phyloP scores from a whole-genome alignment of 108 stramenopile genomes.

The Pseudonitzschia multiseries region DNA sequence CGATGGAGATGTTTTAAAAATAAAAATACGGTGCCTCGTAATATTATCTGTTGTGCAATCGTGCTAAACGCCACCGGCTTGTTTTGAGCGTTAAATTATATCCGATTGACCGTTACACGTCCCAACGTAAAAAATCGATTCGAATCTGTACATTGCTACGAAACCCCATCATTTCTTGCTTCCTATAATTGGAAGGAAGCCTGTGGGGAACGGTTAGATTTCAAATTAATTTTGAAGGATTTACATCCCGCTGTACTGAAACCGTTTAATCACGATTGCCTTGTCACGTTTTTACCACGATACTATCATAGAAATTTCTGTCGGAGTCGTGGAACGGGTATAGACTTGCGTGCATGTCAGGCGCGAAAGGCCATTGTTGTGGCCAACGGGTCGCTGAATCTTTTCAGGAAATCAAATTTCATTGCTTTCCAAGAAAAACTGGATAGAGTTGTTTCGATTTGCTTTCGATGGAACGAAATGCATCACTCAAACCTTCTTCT shows the following conservation, averaged over 20 bases:
- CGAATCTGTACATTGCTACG: no score
- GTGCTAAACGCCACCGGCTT: neutral
- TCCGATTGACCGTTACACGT: conserved; percentile 2
- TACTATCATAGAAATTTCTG: neutral
- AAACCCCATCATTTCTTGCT: no score
- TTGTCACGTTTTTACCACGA: neutral
- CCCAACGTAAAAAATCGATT: neutral
- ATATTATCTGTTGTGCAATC: neutral
- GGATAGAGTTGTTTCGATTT: neutral
- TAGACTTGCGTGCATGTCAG: neutral
- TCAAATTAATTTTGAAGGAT: no score
- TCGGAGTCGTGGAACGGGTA: neutral
- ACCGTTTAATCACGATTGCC: neutral
- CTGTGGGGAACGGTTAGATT: no score
- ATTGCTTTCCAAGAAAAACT: neutral
- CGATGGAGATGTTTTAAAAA: neutral
- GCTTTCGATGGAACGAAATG: neutral
- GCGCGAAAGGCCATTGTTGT: neutral
- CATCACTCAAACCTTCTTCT: neutral
- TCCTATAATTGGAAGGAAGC: no score
- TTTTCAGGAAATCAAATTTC: neutral
- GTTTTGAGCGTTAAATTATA: neutral
- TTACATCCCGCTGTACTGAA: neutral
- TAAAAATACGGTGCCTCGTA: neutral
- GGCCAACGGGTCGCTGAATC: conserved; percentile 2